Conservation (phyloP, 2,329 filamentous ascomycete species). For the Trichoderma guizhouense region DNA sequence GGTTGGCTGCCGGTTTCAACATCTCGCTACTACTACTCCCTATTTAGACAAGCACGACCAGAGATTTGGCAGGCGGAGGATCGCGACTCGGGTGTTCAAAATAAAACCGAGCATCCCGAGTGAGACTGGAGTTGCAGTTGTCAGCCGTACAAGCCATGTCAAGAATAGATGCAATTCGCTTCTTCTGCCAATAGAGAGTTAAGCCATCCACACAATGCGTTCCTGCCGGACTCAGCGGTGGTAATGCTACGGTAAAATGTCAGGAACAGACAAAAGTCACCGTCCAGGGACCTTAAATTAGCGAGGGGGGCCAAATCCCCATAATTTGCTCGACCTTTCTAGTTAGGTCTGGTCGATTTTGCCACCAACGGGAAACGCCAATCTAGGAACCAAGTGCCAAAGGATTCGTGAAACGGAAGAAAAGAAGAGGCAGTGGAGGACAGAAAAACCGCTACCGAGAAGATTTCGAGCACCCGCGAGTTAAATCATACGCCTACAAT, state of each 20-base stretch:
- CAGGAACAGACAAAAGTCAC: neutral
- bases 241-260: neutral
- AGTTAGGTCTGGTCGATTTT: neutral
- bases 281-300: conserved; percentile 2
- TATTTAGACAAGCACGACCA: neutral
- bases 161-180: neutral
- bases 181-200: neutral
- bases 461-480: too few relatives aligned
- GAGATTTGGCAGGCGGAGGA: neutral
- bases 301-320: neutral
- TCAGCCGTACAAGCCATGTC: neutral
- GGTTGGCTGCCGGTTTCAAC: neutral
- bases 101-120: neutral
- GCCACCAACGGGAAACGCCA: neutral
- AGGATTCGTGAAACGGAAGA: neutral
- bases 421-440: neutral
- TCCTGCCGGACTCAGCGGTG: neutral
- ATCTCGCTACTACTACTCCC: neutral
- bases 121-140: neutral
- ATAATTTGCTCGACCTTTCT: neutral
- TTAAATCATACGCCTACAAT: too few relatives aligned
- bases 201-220: neutral
- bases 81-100: neutral
- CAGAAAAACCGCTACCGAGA: too few relatives aligned
- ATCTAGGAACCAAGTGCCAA: neutral